Base-by-base conservation (phyloP, 2,329 filamentous ascomycete genomes). In the Trichoderma sp. region DNA sequence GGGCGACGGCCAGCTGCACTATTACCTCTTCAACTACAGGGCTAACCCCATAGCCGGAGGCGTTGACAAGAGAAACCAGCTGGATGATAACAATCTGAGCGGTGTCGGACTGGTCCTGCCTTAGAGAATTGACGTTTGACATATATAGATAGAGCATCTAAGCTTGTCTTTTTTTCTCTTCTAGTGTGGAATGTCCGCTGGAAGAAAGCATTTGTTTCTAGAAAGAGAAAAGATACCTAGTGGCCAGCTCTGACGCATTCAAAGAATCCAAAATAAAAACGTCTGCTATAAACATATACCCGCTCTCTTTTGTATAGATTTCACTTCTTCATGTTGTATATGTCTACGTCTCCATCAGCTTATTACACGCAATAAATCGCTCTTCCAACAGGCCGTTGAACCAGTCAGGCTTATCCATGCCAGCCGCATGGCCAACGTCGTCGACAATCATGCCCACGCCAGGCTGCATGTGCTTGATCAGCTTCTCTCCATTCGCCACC, bases 11-110 rank as follows among this genome's bases (percentile, higher is more conserved):
- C 93, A 96, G 79, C 84, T 99, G 74, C 94, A 99, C 80, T 99
- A 94, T 82, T 99, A 99, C 80, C 84, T 99, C 37, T 99, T 96
- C 86, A 99, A 99, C 82, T 99, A 97, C 84, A 89, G 93, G 68
- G 92, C 93, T 14, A 90, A 92, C 70, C 89, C 90, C n/a, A 91
- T 99, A 75, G 83, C 88, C 0, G 94, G 96, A 59, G 96, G 96
- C 26, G 89, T 98, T 54, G 90, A 97, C 78, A 86, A 86, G 75
- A 88, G 86, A 76, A 97, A 96, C 77, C 83, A 89, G 74, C 84
- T 95, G 49, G 94, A 97, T 77, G 87, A 90, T 73, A 89, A 90
- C 68, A 86, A 87, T 71, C 88, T 94, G 77, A 96, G 94, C 74
- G 95, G 96, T 1, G 89, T 99, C 70, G 96, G 96, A 49, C 87